phyloP scores from a whole-genome alignment of 208 protist species.

The Trypanosoma mega region DNA sequence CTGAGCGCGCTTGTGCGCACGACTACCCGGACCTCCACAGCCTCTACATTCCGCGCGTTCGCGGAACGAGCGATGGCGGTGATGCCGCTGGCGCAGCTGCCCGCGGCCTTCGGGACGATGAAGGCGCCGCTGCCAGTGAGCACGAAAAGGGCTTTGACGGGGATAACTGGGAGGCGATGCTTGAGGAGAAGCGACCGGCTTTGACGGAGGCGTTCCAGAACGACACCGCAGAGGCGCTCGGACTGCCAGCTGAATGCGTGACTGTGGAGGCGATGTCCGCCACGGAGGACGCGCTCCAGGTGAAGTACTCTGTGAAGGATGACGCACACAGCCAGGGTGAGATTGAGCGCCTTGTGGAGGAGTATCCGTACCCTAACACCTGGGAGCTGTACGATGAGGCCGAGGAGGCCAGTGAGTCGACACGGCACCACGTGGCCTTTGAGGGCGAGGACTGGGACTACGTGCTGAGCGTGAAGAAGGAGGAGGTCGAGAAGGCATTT shows the following conservation, averaged over 20 bases:
- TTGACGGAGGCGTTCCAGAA: conserved; percentile 49
- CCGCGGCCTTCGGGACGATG: too few species aligned
- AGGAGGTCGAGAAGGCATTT: conserved; percentile 28
- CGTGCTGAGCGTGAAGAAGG: conserved; percentile 38
- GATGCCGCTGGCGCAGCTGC: conserved; percentile 23
- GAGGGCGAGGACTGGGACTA: conserved; percentile 72
- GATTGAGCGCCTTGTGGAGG: conserved; percentile 22
- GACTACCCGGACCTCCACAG: background rate
- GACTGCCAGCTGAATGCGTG: conserved; percentile 29
- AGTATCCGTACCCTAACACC: conserved; percentile 39
- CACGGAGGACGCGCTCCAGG: conserved; percentile 27
- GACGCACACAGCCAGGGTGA: conserved; percentile 14
- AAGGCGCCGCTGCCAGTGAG: too few species aligned
- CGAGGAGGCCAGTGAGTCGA: conserved; percentile 25
- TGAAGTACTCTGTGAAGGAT: conserved; percentile 40
- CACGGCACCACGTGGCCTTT: conserved; percentile 63
- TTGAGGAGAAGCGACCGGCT: conserved; percentile 28
- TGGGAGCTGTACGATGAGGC: conserved; percentile 50
- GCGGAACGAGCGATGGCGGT: background rate
- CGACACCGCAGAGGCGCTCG: conserved; percentile 42
- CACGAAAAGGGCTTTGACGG: conserved; percentile 53
- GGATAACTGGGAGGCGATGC: conserved; percentile 47
- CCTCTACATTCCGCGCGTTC: background rate
- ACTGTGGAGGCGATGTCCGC: conserved; percentile 39
- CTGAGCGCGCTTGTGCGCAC: conserved; percentile 12